Conservation (phyloP, 148 eudicot species). For the Rhododendron griersonianum region DNA sequence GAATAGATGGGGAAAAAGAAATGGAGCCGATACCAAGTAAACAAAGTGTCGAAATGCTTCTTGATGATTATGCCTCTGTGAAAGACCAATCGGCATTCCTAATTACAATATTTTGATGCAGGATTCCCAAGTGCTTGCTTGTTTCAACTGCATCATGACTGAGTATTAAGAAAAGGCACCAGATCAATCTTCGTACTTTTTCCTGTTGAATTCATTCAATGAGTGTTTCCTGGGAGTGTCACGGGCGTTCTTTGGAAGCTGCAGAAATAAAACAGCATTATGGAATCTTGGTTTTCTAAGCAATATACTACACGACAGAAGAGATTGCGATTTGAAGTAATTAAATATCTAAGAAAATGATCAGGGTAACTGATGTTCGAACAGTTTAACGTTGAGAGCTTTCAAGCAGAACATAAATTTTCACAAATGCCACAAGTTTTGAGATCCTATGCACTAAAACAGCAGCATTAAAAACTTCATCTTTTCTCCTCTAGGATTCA, state of each 20-base stretch:
- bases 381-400: background rate
- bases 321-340: background rate
- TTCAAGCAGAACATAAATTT: background rate
- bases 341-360: background rate
- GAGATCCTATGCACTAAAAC: background rate
- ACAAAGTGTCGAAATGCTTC: background rate
- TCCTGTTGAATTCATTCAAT: no score
- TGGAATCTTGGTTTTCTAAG: background rate
- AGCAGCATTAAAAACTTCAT: background rate
- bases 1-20: background rate
- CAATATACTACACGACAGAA: background rate
- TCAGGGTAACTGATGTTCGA: background rate
- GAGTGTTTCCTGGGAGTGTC: background rate
- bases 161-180: background rate
- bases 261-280: background rate
- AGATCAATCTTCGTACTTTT: background rate
- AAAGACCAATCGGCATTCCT: background rate
- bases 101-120: background rate
- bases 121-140: background rate
- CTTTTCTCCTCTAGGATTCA: background rate
- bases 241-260: background rate
- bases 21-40: background rate
- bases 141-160: background rate
- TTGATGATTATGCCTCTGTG: background rate
- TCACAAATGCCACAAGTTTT: background rate